These are phyloP conservation scores for Buxus sempervirens DNA, from an alignment of 164 flowering plant genomes.

Conservation along the genomic window DNA sequence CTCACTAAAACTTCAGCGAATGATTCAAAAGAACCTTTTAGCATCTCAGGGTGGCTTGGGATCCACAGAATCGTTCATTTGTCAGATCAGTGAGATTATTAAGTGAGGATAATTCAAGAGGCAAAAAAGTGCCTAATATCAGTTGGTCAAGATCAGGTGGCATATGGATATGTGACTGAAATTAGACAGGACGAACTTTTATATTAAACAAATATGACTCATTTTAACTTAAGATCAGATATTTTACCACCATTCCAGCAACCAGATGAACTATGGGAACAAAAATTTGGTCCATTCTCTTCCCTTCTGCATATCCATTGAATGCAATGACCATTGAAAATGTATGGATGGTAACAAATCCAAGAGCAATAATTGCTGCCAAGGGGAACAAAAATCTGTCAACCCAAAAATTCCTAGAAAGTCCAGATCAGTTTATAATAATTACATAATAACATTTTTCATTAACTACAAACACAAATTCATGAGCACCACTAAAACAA, in stretches of 20 bases:
- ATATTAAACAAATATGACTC: background rate
- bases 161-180: background rate
- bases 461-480: background rate
- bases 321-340: constrained; percentile 98
- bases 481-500: background rate
- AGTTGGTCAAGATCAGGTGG: background rate
- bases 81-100: background rate
- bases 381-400: constrained; percentile 11
- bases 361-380: constrained; percentile 83
- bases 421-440: background rate
- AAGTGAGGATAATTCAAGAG: background rate
- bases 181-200: background rate
- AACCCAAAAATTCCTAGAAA: constrained; percentile 1
- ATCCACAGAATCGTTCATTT: background rate
- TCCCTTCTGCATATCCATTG: constrained; percentile 79
- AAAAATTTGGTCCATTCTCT: constrained; percentile 62
- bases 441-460: background rate
- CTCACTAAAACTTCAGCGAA: background rate
- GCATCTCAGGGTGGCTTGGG: background rate
- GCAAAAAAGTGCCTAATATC: background rate
- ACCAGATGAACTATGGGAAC: constrained; percentile 77
- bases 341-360: constrained; percentile 91
- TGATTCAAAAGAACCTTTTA: background rate
- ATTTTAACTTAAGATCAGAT: background rate
- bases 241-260: constrained; percentile 73